Evolutionary conservation across 805 yeast genomes (phyloP), one percentile per base, ranked within the genome.

Genomic region (Suhomyces sp.): DNA sequence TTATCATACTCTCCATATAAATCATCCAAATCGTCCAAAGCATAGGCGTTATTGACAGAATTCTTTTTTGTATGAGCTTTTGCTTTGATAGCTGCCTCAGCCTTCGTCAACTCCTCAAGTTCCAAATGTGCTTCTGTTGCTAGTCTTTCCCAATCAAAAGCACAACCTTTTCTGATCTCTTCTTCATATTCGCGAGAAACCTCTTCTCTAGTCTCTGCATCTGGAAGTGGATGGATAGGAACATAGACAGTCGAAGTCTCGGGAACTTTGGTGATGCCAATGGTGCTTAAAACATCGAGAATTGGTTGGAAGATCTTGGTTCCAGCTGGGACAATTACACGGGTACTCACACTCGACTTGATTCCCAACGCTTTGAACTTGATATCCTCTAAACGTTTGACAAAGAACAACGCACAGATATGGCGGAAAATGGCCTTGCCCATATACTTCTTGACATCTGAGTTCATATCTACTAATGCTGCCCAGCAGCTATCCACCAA

Each of bases 61-160:
- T 17, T 26, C 17, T 31, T 31, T n/a, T 15, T 22, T 6, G 14
- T n/a, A 15, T 22, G 24, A 17, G 27, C 9, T 15, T 31, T 21
- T 5, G 17, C 7, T 10, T 10, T 22, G 9, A 5, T 12, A 13
- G 28, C 15, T 4, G 28, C 5, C n/a, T 22, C 24, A 26, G 17
- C 7, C 12, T 31, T 31, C n/a, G 15, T 22, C 24, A 31, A 31
- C 21, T 14, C 15, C 6, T 16, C 20, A n/a, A 31, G 18, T 17
- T 31, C 33, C 10, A 4, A 16, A 9, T 31, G 24, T 11, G 33
- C 33, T 16, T 31, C 33, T 9, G 15, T 19, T 2, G 25, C 18
- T 17, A 31, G 23, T 15, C 23, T 31, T 31, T 31, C 33, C 33
- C 33, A 31, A 10, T 31, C 33, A 23, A 31, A 31, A 22, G 33